Base-by-base conservation (phyloP, 805 yeast species). In the Cyberlindnera euphorbiae region DNA sequence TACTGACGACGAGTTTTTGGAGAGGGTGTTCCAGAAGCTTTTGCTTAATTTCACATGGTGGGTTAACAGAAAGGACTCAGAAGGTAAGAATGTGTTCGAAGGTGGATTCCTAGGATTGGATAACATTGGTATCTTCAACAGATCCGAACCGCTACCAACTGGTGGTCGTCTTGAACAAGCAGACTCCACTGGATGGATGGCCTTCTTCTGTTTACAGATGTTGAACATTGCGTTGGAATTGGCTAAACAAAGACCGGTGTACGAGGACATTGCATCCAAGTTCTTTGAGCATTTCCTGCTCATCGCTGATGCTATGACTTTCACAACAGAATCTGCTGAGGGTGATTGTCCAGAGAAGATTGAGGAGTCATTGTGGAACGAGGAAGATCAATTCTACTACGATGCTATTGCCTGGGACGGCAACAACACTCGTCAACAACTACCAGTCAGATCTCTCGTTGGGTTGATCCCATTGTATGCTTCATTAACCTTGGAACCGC, bases 111-210 rank as follows among this genome's bases (percentile, higher is more conserved):
- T 88, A 41, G 97, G 97, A 7, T 67, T 88, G 40, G 97, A 88
- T 63, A 88, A 88, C 61, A 88, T 88, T 61, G 96, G 96, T 47
- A 71, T 88, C 43, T 88, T 88, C 66, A 88, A 88, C 60, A 73
- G 97, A 58, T 83, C 95, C 6, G 97, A 88, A 64, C 93, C 94
- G 1, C 67, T 85, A 50, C 97, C 97, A 26, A 85, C 94, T 2
- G 96, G 96, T 26, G 96, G 96, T 32, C 75, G 71, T 25, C 69
- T 88, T 45, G 94, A 86, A 56, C 97, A 88, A 61, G 95, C 96
- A 0, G 97, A 88, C 62, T 83, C 95, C 12, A 89, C 97, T 9
- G 96, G 96, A 19, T 88, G 97, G 97, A 85, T 88, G 93, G 96
- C 95, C 0, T 88, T 90, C 65, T 88, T 82, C 64, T 75, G 83